These are phyloP conservation scores for Allium fistulosum DNA, from an alignment of 106 monocot genomes.

Conservation along the genomic window DNA sequence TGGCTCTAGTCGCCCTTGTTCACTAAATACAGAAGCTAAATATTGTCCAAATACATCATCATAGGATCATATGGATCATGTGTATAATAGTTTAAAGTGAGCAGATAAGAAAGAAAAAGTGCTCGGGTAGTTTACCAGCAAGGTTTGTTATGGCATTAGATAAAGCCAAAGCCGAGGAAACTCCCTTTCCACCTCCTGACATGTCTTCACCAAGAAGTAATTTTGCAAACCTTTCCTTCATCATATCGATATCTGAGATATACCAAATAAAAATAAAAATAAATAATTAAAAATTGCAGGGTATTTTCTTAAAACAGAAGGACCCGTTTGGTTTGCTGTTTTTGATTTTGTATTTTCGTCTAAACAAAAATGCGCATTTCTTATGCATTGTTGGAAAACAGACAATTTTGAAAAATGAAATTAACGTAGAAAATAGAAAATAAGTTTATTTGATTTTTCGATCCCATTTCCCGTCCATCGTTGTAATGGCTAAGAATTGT, in stretches of 20 bases:
- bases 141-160: constrained; percentile 61
- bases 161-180: constrained; percentile 49
- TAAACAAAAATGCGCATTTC: too few species aligned
- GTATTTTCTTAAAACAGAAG: too few species aligned
- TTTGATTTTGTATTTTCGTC: too few species aligned
- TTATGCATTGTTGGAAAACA: too few species aligned
- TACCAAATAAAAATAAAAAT: not conserved
- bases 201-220: constrained; percentile 50
- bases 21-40: constrained; percentile 58
- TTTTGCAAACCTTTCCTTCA: constrained; percentile 51
- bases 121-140: constrained; percentile 18
- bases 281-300: not conserved
- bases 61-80: not conserved
- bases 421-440: too few species aligned
- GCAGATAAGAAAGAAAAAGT: not conserved
- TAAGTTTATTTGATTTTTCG: too few species aligned
- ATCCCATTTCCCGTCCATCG: too few species aligned
- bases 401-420: too few species aligned
- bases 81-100: not conserved
- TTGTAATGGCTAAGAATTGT: too few species aligned
- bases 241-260: constrained; percentile 25
- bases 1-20: constrained; percentile 48
- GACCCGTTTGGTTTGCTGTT: too few species aligned
- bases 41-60: not conserved
- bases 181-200: constrained; percentile 58